phyloP scores from a whole-genome alignment of 1,284 basidiomycete species.

The Sphagnurus paluster region DNA sequence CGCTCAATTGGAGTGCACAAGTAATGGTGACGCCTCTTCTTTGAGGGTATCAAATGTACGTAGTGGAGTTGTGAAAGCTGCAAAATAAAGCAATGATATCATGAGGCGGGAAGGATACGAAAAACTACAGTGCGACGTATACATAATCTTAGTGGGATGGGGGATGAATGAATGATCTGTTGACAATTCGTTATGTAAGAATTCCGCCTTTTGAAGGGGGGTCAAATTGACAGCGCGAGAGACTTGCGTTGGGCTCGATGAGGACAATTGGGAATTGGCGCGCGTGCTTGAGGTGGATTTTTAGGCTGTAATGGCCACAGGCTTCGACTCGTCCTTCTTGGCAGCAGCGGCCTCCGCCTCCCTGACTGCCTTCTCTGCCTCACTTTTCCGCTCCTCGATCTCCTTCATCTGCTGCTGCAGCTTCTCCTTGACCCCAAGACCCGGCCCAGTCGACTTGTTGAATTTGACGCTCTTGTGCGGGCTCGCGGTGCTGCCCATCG shows the following conservation, averaged over 20 bases:
- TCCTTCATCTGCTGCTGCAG: slow-evolving; percentile 59
- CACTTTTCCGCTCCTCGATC: slow-evolving; percentile 54
- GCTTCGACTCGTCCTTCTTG: slow-evolving; percentile 59
- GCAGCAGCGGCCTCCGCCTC: slow-evolving; percentile 50
- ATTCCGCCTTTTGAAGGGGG: neutral
- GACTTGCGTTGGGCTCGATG: no score
- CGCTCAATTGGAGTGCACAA: neutral
- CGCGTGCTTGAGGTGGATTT: neutral
- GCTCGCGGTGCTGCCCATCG: slow-evolving; percentile 56
- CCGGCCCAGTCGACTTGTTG: slow-evolving; percentile 42
- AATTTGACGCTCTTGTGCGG: slow-evolving; percentile 70
- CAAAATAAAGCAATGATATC: slow-evolving; percentile 18
- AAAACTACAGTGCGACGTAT: slow-evolving; percentile 24
- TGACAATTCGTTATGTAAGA: neutral
- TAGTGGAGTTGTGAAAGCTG: slow-evolving; percentile 1
- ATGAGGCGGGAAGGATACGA: slow-evolving; percentile 12
- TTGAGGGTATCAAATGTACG: slow-evolving; percentile 5
- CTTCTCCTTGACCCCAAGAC: slow-evolving; percentile 48
- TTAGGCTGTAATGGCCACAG: slow-evolving; percentile 56
- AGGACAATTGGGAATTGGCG: no score
- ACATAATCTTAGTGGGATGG: slow-evolving; percentile 22
- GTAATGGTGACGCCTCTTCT: neutral
- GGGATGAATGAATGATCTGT: slow-evolving; percentile 3
- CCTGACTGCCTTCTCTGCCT: slow-evolving; percentile 59
- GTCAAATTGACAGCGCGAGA: slow-evolving; percentile 1